phyloP scores from a whole-genome alignment of 2,329 filamentous ascomycete species.

The Trichoderma breve region DNA sequence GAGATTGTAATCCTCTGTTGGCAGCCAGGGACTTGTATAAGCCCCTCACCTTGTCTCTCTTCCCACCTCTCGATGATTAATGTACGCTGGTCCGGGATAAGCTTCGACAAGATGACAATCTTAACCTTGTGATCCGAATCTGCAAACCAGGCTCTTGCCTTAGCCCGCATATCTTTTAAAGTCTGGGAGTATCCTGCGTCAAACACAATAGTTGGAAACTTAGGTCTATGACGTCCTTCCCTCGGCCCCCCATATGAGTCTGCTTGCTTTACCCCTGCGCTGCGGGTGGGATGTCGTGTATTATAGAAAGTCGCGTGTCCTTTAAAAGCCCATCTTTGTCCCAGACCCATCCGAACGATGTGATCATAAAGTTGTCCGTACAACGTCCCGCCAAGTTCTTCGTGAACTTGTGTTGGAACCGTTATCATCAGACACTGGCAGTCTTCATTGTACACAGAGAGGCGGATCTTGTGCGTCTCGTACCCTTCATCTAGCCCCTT shows the following conservation, averaged over 20 bases:
- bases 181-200: not conserved
- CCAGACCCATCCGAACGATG: not conserved
- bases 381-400: not conserved
- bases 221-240: not conserved
- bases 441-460: not conserved
- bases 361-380: not conserved
- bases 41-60: not conserved
- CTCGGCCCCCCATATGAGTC: not conserved
- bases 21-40: not conserved
- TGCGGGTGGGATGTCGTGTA: not conserved
- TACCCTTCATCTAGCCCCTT: not conserved
- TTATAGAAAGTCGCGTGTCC: not conserved
- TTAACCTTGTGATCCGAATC: not conserved
- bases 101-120: not conserved
- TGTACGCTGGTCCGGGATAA: not conserved
- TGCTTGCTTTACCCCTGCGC: not conserved
- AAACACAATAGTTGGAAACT: not conserved
- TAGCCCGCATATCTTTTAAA: not conserved
- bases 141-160: not conserved
- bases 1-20: not conserved
- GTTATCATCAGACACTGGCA: not conserved
- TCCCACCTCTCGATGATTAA: not conserved
- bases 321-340: not conserved
- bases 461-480: not conserved
- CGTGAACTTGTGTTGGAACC: not conserved